These are phyloP conservation scores for Cyberlindnera amylophila DNA, from an alignment of 805 yeast species.

Conservation along the genomic window DNA sequence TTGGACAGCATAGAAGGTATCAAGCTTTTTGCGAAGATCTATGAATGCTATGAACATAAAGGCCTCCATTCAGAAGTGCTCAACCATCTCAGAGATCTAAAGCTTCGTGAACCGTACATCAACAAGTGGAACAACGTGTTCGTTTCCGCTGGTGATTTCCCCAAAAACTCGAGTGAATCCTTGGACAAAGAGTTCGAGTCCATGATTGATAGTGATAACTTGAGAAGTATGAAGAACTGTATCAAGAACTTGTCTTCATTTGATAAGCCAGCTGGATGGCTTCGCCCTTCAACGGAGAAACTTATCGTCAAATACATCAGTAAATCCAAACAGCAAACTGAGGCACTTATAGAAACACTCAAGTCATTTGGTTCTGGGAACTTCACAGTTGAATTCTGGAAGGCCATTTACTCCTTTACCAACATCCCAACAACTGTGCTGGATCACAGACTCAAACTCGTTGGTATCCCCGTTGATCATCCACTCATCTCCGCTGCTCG, in stretches of 20 bases:
- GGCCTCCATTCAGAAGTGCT: conserved; percentile 8
- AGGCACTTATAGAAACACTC: conserved; percentile 1
- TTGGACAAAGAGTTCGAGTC: conserved; percentile 16
- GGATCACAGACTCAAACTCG: conserved; percentile 1
- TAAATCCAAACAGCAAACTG: conserved; percentile 1
- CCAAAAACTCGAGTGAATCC: conserved; percentile 12
- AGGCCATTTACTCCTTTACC: conserved; percentile 10
- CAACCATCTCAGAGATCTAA: conserved; percentile 10
- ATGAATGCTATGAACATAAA: conserved; percentile 4
- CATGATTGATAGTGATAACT: conserved; percentile 12
- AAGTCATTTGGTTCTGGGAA: conserved; percentile 1
- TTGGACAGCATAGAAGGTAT: conserved; percentile 6
- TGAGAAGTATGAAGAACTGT: conserved; percentile 16
- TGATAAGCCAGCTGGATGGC: conserved; percentile 12
- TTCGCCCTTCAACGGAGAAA: conserved; percentile 11
- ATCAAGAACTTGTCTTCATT: conserved; percentile 8
- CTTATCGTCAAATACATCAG: conserved; percentile 15
- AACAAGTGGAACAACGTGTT: conserved; percentile 19
- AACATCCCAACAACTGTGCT: conserved; percentile 7
- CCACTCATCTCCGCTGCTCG: conserved; percentile 7
- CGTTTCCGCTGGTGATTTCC: conserved; percentile 17
- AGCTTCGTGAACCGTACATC: conserved; percentile 9
- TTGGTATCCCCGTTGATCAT: conserved; percentile 1
- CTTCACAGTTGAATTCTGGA: conserved; percentile 17
- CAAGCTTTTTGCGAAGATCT: conserved; percentile 9